A percentile compares a stretch with the other conserved stretches of the same genome.
phyloP scores from a whole-genome alignment of 2,329 filamentous ascomycete genomes.

The Exophiala oligosperma region DNA sequence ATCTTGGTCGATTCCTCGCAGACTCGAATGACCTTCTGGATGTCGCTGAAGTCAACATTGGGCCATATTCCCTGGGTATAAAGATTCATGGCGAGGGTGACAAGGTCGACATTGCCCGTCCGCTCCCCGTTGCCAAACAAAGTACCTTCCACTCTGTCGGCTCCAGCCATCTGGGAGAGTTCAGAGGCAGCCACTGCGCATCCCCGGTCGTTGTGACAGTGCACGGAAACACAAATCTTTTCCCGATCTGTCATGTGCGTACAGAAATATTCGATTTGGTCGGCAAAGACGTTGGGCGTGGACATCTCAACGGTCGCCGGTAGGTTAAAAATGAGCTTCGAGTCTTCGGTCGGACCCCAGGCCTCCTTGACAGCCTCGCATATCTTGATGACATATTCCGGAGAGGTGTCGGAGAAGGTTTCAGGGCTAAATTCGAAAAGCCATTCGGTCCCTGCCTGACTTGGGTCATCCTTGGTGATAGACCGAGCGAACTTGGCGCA shows the following conservation, averaged over 20 bases:
- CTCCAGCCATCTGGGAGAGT: slow-evolving; percentile 93
- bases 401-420: slow-evolving; percentile 83
- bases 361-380: slow-evolving; percentile 93
- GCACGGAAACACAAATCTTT: slow-evolving; percentile 84
- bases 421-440: slow-evolving; percentile 52
- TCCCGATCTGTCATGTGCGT: slow-evolving; percentile 78
- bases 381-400: slow-evolving; percentile 78
- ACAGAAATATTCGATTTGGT: slow-evolving; percentile 96
- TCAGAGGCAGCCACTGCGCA: slow-evolving; percentile 88
- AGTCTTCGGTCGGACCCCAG: slow-evolving; percentile 75
- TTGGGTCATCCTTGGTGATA: slow-evolving; percentile 78
- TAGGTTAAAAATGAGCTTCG: slow-evolving; percentile 93
- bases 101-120: slow-evolving; percentile 92
- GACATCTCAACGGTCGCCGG: slow-evolving; percentile 94
- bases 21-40: slow-evolving; percentile 79
- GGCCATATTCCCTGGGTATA: slow-evolving; percentile 91
- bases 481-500: slow-evolving; percentile 85
- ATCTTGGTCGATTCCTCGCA: slow-evolving; percentile 96
- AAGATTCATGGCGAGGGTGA: slow-evolving; percentile 87
- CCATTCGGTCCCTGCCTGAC: slow-evolving; percentile 57
- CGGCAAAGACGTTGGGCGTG: slow-evolving; percentile 93
- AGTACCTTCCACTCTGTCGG: slow-evolving; percentile 90
- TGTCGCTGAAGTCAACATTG: slow-evolving; percentile 86
- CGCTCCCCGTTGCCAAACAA: slow-evolving; percentile 94
- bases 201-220: slow-evolving; percentile 93